Evolutionary conservation across 352 stramenopile species (phyloP), one percentile per base, ranked within the genome.

Genomic region (Phytophthora ramorum): DNA sequence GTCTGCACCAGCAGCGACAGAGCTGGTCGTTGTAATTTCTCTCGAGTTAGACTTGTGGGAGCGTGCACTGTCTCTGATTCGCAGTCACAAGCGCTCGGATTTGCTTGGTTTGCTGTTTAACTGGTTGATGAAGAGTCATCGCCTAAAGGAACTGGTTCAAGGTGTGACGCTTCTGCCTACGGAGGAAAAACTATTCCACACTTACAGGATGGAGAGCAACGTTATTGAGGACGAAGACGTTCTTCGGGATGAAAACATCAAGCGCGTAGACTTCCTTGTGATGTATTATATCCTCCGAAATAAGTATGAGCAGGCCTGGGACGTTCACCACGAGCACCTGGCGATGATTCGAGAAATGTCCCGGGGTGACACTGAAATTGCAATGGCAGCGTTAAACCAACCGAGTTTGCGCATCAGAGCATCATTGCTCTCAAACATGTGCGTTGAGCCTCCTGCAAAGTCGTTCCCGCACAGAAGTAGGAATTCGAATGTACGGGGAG

Each of bases 211-310:
- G 79, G 78, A 88, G n/a, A 74, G 73, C 20, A 73, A 73, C 30
- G 48, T 82, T n/a, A 50, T 70, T 1, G 44, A 71, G 0, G 79
- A 82, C 12, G 75, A 88, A 45, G 75, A 88, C n/a, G 68, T 89
- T 43, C 65, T 92, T 6, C 74, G 82, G 9, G 85, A 95, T 37
- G 73, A 86, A 4, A 86, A 78, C 45, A 91, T 92, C 44, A 91
- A 84, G 70, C 80, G 74, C 30, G 79, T 87, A 28, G 87, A 95
- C 47, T 73, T 95, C 63, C 75, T 95, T 4, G 79, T 91, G 35
- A 95, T 95, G 84, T 95, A 93, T 64, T 93, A 93, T 68, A 78
- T 89, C 48, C 71, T 95, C 32, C 71, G 87, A 37, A 83, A 87
- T 70, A 82, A 89, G 67, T 92, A 89, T 63, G 75, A 85, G 43